These are phyloP conservation scores for Alternaria longipes DNA, from an alignment of 2,329 filamentous ascomycete species.

Conservation along the genomic window DNA sequence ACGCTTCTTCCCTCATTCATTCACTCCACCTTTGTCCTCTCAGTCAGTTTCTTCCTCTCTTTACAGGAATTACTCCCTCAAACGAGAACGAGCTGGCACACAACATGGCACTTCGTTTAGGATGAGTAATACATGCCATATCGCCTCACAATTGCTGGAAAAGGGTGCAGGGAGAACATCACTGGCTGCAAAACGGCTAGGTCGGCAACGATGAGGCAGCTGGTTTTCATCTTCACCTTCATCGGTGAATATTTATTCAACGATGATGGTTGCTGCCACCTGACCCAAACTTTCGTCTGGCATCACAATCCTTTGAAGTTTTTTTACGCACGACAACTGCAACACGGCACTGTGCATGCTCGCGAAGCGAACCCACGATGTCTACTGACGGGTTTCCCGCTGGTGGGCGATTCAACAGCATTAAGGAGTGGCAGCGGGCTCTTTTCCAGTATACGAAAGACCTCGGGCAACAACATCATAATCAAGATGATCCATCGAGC, in stretches of 20 bases:
- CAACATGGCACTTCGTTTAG: rapidly evolving
- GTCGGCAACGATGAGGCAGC: not conserved
- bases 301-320: too few species aligned
- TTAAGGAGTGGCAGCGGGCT: too few species aligned
- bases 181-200: rapidly evolving
- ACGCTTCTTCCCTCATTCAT: not conserved
- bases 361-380: too few species aligned
- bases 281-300: too few species aligned
- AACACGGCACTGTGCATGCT: not conserved
- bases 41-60: too few species aligned
- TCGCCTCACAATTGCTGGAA: not conserved
- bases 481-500: too few species aligned
- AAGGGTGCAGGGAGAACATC: rapidly evolving
- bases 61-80: rapidly evolving
- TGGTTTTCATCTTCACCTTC: not conserved
- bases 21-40: not conserved
- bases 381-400: too few species aligned
- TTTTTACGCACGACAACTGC: too few species aligned
- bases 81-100: rapidly evolving
- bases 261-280: not conserved
- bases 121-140: not conserved
- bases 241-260: not conserved
- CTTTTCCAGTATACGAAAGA: too few species aligned
- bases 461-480: too few species aligned
- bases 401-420: too few species aligned